A percentile compares a stretch with the other conserved stretches of the same genome.
Conservation (phyloP, 176 grass and related monocot species). For the Sorghum bicolor region Sorghum_bicolor_NCBIv3 NC_012876.2:65060501-65061000, state of each 20-base stretch:
- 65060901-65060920: too few species aligned
- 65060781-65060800: background rate
- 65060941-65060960: background rate
- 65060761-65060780: background rate
- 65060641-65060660: too few species aligned
- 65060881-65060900: too few species aligned
- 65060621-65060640: too few species aligned
- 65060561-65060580: background rate
- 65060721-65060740: background rate
- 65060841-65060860: background rate
- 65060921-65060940: background rate
- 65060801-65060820: too few species aligned
- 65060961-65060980: background rate
- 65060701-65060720: background rate
- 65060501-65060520: background rate
- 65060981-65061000: slow-evolving; percentile 9
- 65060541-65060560: background rate
- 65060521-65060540: background rate
- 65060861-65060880: background rate
- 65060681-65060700: too few species aligned
- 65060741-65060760: background rate
- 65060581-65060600: background rate
- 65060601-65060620: background rate
- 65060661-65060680: too few species aligned
- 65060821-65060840: background rate